Percentiles rank a stretch among this genome's conserved stretches.
phyloP scores from a whole-genome alignment of 805 yeast genomes.

The Lipomyces orientalis region DNA sequence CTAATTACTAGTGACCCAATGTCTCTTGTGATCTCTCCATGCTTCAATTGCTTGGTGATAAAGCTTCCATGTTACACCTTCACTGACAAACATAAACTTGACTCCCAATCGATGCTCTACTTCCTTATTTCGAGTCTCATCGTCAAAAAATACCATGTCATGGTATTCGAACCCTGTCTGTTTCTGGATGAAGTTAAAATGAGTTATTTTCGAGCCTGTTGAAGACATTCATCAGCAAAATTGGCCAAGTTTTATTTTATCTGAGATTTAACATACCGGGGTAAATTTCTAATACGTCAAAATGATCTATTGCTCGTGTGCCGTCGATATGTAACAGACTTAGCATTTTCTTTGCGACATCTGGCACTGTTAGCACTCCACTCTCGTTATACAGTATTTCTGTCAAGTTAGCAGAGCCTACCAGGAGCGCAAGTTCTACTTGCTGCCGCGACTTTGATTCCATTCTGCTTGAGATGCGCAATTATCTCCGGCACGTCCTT shows the following conservation, averaged over 20 bases:
- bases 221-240: not conserved
- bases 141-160: slow-evolving; percentile 75
- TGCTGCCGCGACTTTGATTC: slow-evolving; percentile 67
- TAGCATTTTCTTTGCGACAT: slow-evolving; percentile 67
- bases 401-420: slow-evolving; percentile 22
- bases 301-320: slow-evolving; percentile 57
- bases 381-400: not conserved
- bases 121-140: slow-evolving; percentile 77
- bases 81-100: slow-evolving; percentile 65
- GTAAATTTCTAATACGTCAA: slow-evolving; percentile 73
- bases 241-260: not conserved
- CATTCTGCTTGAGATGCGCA: slow-evolving; percentile 54
- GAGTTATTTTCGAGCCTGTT: slow-evolving; percentile 55
- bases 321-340: slow-evolving; percentile 58
- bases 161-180: slow-evolving; percentile 53
- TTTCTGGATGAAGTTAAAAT: slow-evolving; percentile 57
- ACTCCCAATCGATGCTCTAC: slow-evolving; percentile 71
- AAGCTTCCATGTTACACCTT: slow-evolving; percentile 64
- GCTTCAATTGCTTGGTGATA: slow-evolving; percentile 53
- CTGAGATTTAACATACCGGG: slow-evolving; percentile 48
- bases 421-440: slow-evolving; percentile 80
- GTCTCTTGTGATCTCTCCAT: slow-evolving; percentile 44
- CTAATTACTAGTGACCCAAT: not conserved
- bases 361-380: not conserved
- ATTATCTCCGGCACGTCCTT: slow-evolving; percentile 72